Evolutionary conservation across 306 rosid species (phyloP).

Genomic region (Castanopsis chinensis): DNA sequence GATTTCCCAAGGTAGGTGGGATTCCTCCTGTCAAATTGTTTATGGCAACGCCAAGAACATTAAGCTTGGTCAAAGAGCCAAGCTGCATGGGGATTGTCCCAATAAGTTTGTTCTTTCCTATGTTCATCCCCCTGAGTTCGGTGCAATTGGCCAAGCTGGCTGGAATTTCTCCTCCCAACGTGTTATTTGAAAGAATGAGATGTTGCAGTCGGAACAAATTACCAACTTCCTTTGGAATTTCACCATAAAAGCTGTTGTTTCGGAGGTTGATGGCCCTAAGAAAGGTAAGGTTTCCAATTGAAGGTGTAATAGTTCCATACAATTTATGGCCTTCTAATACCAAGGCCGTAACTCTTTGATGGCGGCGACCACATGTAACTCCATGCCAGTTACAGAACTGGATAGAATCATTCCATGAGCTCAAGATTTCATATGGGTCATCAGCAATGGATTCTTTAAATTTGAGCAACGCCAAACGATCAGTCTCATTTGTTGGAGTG

Average conservation of each 20-base stretch:
- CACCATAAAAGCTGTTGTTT: constrained; percentile 24
- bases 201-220: constrained; percentile 7
- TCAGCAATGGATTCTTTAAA: constrained; percentile 19
- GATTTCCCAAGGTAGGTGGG: constrained; percentile 37
- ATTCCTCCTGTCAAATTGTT: too few relatives aligned
- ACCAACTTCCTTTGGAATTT: constrained; percentile 31
- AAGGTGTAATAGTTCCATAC: constrained; percentile 39
- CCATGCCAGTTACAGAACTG: constrained; percentile 46
- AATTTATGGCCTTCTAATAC: background rate
- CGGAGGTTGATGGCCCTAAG: background rate
- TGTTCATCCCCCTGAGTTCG: too few relatives aligned
- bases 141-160: too few relatives aligned
- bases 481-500: constrained; percentile 11
- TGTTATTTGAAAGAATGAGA: too few relatives aligned
- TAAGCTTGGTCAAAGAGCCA: too few relatives aligned
- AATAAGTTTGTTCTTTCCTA: too few relatives aligned
- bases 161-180: too few relatives aligned
- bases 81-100: too few relatives aligned
- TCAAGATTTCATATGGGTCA: background rate
- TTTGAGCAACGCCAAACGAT: constrained; percentile 27
- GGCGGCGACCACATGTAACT: constrained; percentile 28
- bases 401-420: constrained; percentile 38
- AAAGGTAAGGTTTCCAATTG: constrained; percentile 33
- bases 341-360: constrained; percentile 31
- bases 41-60: too few relatives aligned